These are phyloP conservation scores for Pseudoperonospora humuli DNA, from an alignment of 352 stramenopile species.

Conservation along the genomic window DNA sequence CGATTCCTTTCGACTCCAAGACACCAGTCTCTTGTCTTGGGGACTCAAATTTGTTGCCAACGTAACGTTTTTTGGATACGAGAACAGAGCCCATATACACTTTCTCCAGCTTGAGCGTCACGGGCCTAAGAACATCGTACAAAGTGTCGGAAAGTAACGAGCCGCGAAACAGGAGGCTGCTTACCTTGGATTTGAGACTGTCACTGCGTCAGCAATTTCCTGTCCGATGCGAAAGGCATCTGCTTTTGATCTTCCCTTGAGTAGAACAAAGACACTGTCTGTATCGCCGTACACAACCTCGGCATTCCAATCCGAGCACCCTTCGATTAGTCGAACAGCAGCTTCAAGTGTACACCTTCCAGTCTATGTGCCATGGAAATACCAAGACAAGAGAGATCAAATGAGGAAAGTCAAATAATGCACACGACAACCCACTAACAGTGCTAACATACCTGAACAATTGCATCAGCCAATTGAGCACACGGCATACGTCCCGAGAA, in stretches of 20 bases:
- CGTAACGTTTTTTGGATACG: slow-evolving; percentile 94
- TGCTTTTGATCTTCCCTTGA: slow-evolving; percentile 88
- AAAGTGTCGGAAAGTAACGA: background rate
- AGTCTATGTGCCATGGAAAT: slow-evolving; percentile 29
- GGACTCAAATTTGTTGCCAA: slow-evolving; percentile 81
- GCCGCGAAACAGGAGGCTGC: background rate
- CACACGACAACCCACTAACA: background rate
- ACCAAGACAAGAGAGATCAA: background rate
- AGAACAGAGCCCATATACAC: slow-evolving; percentile 90
- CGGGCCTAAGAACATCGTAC: slow-evolving; percentile 31
- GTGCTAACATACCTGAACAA: slow-evolving; percentile 89
- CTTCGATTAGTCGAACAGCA: slow-evolving; percentile 89
- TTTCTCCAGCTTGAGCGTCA: slow-evolving; percentile 85
- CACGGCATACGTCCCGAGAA: slow-evolving; percentile 97
- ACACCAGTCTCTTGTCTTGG: slow-evolving; percentile 34
- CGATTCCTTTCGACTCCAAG: slow-evolving; percentile 90
- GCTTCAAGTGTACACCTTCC: slow-evolving; percentile 90
- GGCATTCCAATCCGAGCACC: slow-evolving; percentile 73
- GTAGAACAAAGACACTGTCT: slow-evolving; percentile 97
- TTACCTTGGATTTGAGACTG: slow-evolving; percentile 73
- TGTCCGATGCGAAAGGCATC: slow-evolving; percentile 93
- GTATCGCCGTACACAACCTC: slow-evolving; percentile 96
- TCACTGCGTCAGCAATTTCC: slow-evolving; percentile 86
- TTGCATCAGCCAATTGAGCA: slow-evolving; percentile 95
- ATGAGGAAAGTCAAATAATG: background rate